Conservation (phyloP, 768 basidiomycete species). For the Aureoboletus auriporus region DNA sequence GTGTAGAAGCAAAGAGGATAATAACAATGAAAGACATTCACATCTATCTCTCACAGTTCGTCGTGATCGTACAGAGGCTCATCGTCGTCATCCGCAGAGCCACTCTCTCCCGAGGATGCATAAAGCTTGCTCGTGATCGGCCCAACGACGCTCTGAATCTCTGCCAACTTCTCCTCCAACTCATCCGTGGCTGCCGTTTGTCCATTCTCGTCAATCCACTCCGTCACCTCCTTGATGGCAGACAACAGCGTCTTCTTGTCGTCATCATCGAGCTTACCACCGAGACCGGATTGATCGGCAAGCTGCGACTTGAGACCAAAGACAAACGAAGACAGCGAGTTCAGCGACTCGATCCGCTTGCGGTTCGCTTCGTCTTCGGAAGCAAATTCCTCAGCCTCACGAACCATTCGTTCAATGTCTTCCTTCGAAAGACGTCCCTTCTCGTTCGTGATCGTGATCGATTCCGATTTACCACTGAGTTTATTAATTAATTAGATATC, state of each 20-base stretch:
- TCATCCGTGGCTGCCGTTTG: conserved; percentile 77
- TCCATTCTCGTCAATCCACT: conserved; percentile 89
- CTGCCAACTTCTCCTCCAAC: conserved; percentile 82
- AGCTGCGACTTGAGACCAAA: conserved; percentile 88
- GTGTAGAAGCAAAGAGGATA: conserved; percentile 4
- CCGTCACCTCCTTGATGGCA: conserved; percentile 81
- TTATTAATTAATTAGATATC: background rate
- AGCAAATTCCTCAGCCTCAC: conserved; percentile 88
- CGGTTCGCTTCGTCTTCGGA: conserved; percentile 74
- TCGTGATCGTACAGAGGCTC: conserved; percentile 44
- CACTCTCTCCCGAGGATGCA: conserved; percentile 38
- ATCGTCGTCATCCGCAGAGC: conserved; percentile 38
- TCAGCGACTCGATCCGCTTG: conserved; percentile 83
- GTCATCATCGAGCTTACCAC: conserved; percentile 77
- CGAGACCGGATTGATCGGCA: conserved; percentile 83
- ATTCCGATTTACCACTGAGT: conserved; percentile 73
- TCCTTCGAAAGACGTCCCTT: conserved; percentile 88
- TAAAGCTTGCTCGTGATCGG: conserved; percentile 88
- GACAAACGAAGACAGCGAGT: conserved; percentile 75
- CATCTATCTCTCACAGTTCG: conserved; percentile 39
- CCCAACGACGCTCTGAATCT: conserved; percentile 70
- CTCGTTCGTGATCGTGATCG: conserved; percentile 93
- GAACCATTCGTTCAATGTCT: conserved; percentile 95
- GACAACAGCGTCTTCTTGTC: conserved; percentile 82
- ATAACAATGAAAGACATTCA: conserved; percentile 2